phyloP scores from a whole-genome alignment of 2,329 filamentous ascomycete genomes.

The Fusarium napiforme region DNA sequence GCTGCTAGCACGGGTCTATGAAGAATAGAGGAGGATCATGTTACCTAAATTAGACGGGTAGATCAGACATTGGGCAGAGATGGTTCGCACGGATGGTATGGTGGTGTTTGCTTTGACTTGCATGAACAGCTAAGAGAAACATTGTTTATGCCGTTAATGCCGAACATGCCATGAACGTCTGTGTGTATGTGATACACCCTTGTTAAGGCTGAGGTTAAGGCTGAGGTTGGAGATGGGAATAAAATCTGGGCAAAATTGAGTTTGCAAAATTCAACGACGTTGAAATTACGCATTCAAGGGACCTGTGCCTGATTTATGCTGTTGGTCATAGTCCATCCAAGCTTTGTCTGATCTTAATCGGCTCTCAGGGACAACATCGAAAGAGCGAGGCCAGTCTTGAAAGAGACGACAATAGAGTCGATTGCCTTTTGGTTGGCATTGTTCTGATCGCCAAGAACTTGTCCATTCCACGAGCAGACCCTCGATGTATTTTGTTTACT shows the following conservation, averaged over 20 bases:
- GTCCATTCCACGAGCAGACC: not conserved
- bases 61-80: constrained; percentile 5
- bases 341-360: not conserved
- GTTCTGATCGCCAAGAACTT: constrained; percentile 2
- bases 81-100: not conserved
- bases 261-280: not conserved
- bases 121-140: constrained; percentile 9
- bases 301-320: constrained; percentile 5
- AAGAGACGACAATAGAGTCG: constrained; percentile 5
- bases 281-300: not conserved
- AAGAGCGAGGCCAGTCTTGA: not conserved
- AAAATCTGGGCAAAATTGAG: not conserved
- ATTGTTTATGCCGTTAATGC: constrained; percentile 1
- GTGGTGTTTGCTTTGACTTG: constrained; percentile 5
- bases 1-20: not conserved
- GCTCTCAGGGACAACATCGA: not conserved
- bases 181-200: not conserved
- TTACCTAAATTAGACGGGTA: not conserved
- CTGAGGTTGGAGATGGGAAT: not conserved
- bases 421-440: not conserved
- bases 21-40: not conserved
- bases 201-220: not conserved
- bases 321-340: no score
- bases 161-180: not conserved
- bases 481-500: not conserved